Conservation (phyloP, 306 rosid genomes). For the Fragaria iinumae region DNA sequence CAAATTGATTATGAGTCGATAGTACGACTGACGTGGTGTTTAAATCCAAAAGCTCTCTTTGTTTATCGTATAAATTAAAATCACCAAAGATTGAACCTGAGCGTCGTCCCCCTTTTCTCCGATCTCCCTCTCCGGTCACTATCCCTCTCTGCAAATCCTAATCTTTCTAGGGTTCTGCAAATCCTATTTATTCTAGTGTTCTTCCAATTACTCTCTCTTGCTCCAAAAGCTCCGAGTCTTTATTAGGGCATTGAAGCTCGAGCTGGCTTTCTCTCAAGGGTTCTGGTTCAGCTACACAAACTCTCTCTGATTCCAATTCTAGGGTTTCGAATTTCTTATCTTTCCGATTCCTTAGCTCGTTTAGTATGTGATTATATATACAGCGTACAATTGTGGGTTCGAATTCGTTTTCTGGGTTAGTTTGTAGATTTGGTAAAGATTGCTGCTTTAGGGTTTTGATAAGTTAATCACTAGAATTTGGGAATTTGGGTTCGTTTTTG, state of each 20-base stretch:
- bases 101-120: not conserved
- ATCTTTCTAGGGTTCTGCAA: not conserved
- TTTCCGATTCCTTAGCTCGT: not conserved
- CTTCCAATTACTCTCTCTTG: not conserved
- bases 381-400: not conserved
- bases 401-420: not conserved
- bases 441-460: constrained; percentile 17
- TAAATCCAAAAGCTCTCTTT: not conserved
- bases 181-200: not conserved
- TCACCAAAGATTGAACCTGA: not conserved
- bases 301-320: not conserved
- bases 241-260: constrained; percentile 4
- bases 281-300: not conserved
- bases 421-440: not conserved
- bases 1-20: not conserved
- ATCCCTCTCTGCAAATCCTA: not conserved
- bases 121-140: constrained; percentile 16
- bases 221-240: not conserved
- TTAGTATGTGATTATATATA: not conserved
- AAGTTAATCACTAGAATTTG: constrained; percentile 13
- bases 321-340: constrained; percentile 5
- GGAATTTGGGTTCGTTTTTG: constrained; percentile 1
- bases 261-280: not conserved
- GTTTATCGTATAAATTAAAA: not conserved
- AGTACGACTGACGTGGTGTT: not conserved